These are phyloP conservation scores for Saccharomycopsis schoenii DNA, from an alignment of 805 yeast species.

Conservation along the genomic window DNA sequence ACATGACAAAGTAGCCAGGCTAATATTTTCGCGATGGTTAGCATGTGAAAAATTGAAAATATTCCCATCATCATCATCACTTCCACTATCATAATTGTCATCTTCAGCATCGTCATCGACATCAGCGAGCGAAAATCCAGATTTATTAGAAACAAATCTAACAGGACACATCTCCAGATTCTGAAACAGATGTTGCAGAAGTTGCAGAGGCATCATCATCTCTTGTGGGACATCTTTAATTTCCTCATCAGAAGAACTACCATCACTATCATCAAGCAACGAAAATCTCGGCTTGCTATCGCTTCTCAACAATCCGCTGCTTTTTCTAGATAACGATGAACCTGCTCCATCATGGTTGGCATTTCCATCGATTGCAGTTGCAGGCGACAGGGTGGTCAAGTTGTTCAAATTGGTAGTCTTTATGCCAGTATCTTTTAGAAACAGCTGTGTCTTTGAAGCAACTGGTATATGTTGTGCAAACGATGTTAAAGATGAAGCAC, in stretches of 20 bases:
- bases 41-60: constrained; percentile 6
- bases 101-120: constrained; percentile 1
- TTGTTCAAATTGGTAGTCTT: too few species aligned
- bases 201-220: background rate
- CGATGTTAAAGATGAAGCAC: background rate
- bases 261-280: background rate
- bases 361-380: background rate
- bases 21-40: background rate
- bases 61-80: constrained; percentile 12
- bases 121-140: background rate
- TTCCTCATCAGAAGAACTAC: background rate
- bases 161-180: background rate
- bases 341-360: background rate
- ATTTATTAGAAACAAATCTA: background rate
- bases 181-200: background rate
- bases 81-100: background rate
- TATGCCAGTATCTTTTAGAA: background rate
- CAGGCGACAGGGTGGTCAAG: background rate
- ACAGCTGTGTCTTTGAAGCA: background rate
- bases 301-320: background rate
- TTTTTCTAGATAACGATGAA: background rate
- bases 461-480: background rate
- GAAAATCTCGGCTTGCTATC: background rate
- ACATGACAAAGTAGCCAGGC: background rate
- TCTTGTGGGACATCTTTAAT: background rate